Evolutionary conservation across 1,284 basidiomycete genomes (phyloP).

Genomic region (Cerioporus squamosus): DNA sequence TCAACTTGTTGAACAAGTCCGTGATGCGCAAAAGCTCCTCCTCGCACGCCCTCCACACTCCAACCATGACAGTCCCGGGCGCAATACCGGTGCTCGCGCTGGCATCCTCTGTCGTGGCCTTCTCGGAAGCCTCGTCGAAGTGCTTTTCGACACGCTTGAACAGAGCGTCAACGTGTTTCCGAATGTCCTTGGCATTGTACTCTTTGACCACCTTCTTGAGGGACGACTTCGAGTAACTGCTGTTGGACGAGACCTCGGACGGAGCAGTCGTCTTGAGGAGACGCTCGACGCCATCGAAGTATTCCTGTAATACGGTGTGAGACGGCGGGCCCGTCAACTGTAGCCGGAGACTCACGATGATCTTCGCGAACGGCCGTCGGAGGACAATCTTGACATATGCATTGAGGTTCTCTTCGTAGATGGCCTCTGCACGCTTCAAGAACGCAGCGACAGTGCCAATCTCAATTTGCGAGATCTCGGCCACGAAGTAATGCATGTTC

Average conservation of each 20-base stretch:
- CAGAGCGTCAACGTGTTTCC: conserved; percentile 84
- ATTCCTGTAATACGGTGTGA: conserved; percentile 65
- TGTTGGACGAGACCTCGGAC: conserved; percentile 79
- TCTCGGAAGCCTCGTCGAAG: conserved; percentile 81
- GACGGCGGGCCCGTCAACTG: neutral
- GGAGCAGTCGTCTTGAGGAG: conserved; percentile 83
- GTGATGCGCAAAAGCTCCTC: conserved; percentile 79
- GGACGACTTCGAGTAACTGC: conserved; percentile 76
- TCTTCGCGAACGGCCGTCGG: conserved; percentile 83
- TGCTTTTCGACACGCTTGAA: conserved; percentile 96
- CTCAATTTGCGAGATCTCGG: conserved; percentile 76
- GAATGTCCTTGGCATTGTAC: conserved; percentile 85
- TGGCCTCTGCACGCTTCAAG: conserved; percentile 74
- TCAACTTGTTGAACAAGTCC: conserved; percentile 67
- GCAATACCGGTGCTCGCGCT: conserved; percentile 51
- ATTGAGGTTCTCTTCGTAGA: conserved; percentile 87
- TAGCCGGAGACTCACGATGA: conserved; percentile 68
- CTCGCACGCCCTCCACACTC: conserved; percentile 90
- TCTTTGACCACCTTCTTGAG: conserved; percentile 90
- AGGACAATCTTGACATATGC: conserved; percentile 90
- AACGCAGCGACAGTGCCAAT: conserved; percentile 73
- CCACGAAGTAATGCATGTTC: conserved; percentile 94
- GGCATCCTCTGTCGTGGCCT: conserved; percentile 57
- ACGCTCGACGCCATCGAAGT: conserved; percentile 91
- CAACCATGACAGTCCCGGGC: conserved; percentile 73